phyloP scores from a whole-genome alignment of 2,329 filamentous ascomycete genomes.

The Cladosporium cucumerinum region DNA sequence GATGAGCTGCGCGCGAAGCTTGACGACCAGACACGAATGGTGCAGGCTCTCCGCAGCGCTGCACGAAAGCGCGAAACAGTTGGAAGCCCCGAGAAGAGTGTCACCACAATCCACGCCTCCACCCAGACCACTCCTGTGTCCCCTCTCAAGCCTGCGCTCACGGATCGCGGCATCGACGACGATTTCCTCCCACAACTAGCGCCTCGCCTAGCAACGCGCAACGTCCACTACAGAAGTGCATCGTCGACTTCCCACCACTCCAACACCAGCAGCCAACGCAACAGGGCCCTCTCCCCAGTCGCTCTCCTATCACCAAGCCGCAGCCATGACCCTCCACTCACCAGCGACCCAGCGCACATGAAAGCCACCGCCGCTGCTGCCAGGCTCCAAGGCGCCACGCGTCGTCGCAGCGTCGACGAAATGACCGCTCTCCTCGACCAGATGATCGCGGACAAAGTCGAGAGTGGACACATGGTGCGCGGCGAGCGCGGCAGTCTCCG shows the following conservation, averaged over 20 bases:
- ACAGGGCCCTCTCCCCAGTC: slow-evolving; percentile 31
- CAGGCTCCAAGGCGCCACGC: slow-evolving; percentile 16
- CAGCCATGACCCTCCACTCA: not conserved
- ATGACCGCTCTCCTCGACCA: slow-evolving; percentile 92
- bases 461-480: slow-evolving; percentile 68
- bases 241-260: slow-evolving; percentile 24
- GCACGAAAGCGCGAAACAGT: slow-evolving; percentile 75
- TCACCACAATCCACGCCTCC: slow-evolving; percentile 5
- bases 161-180: not conserved
- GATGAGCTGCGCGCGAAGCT: slow-evolving; percentile 81
- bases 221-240: slow-evolving; percentile 27
- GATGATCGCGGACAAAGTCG: slow-evolving; percentile 89
- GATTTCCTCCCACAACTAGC: not conserved
- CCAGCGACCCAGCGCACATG: slow-evolving; percentile 9
- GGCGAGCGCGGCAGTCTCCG: slow-evolving; percentile 65
- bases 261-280: slow-evolving; percentile 28
- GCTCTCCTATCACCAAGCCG: slow-evolving; percentile 24
- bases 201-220: slow-evolving; percentile 11
- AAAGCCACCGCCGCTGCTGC: slow-evolving; percentile 2
- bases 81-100: slow-evolving; percentile 23
- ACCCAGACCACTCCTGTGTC: slow-evolving; percentile 21
- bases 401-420: slow-evolving; percentile 71
- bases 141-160: not conserved
- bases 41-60: slow-evolving; percentile 78
- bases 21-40: slow-evolving; percentile 94